phyloP scores from a whole-genome alignment of 805 yeast genomes.

The Schwanniomyces vanrijiae region DNA sequence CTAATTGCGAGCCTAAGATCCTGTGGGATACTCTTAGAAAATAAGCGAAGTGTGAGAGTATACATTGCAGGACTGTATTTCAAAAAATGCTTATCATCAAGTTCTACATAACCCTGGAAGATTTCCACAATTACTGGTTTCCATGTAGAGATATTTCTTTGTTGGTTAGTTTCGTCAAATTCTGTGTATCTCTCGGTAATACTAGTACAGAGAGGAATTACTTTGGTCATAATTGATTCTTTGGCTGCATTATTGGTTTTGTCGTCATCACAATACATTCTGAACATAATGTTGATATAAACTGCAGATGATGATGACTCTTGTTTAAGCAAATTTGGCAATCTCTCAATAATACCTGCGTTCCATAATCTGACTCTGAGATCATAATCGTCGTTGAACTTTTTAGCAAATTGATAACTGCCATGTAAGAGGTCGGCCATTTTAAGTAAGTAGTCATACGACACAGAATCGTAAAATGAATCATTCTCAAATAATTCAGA shows the following conservation, averaged over 20 bases:
- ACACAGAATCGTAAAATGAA: conserved; percentile 65
- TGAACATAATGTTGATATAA: conserved; percentile 75
- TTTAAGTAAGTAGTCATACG: conserved; percentile 60
- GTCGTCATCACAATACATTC: conserved; percentile 67
- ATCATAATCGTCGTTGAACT: conserved; percentile 85
- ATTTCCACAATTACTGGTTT: conserved; percentile 90
- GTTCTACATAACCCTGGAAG: conserved; percentile 74
- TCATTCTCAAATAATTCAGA: conserved; percentile 77
- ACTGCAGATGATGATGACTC: conserved; percentile 91
- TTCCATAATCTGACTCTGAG: conserved; percentile 86
- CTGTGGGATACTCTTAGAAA: conserved; percentile 59
- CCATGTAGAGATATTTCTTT: conserved; percentile 81
- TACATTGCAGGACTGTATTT: conserved; percentile 61
- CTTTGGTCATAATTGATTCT: conserved; percentile 49
- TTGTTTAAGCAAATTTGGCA: conserved; percentile 89
- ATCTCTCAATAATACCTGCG: conserved; percentile 86
- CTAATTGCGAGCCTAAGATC: conserved; percentile 64
- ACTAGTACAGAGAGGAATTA: conserved; percentile 65
- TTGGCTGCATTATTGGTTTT: conserved; percentile 50
- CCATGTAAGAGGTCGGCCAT: conserved; percentile 60
- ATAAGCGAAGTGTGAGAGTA: conserved; percentile 54
- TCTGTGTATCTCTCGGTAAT: conserved; percentile 69
- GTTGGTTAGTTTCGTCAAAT: conserved; percentile 76
- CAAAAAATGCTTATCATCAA: conserved; percentile 71
- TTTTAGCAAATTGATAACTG: conserved; percentile 81